phyloP scores from a whole-genome alignment of 495 filamentous ascomycete species.

The Penicillium riverlandense region DNA sequence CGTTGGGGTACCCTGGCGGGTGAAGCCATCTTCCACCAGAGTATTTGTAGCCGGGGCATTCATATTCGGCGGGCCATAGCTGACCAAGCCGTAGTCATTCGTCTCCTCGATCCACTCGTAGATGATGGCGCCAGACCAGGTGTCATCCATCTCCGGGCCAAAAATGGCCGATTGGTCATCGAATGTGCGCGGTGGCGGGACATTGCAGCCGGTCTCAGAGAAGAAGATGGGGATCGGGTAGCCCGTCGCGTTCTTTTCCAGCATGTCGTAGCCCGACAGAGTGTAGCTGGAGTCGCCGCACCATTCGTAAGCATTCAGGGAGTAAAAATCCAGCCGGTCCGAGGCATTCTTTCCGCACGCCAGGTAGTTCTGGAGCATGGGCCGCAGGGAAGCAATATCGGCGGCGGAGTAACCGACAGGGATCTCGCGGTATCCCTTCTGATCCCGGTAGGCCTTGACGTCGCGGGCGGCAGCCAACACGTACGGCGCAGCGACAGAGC shows the following conservation, averaged over 20 bases:
- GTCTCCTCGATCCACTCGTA: slow-evolving; percentile 89
- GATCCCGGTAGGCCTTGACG: slow-evolving; percentile 72
- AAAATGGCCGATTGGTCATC: slow-evolving; percentile 73
- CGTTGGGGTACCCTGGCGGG: slow-evolving; percentile 63
- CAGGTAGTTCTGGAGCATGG: slow-evolving; percentile 84
- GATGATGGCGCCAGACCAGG: slow-evolving; percentile 78
- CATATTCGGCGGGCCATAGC: slow-evolving; percentile 50
- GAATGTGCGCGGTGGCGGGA: slow-evolving; percentile 59
- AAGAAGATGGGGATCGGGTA: slow-evolving; percentile 80
- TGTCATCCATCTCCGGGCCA: slow-evolving; percentile 58
- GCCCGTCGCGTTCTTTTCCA: slow-evolving; percentile 50
- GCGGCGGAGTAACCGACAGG: slow-evolving; percentile 88
- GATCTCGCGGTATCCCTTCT: slow-evolving; percentile 73
- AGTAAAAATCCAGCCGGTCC: slow-evolving; percentile 76
- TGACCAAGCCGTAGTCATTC: slow-evolving; percentile 80
- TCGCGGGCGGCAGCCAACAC: slow-evolving; percentile 76
- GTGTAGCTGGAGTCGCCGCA: slow-evolving; percentile 59
- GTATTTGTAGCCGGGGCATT: slow-evolving; percentile 34
- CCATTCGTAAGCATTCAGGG: slow-evolving; percentile 86
- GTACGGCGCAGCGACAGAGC: slow-evolving; percentile 66
- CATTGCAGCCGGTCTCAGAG: slow-evolving; percentile 75
- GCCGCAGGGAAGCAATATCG: slow-evolving; percentile 72
- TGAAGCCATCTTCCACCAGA: slow-evolving; percentile 55
- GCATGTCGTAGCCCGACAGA: slow-evolving; percentile 61
- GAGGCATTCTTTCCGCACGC: slow-evolving; percentile 62